A percentile compares a stretch with the other conserved stretches of the same genome.
These are phyloP conservation scores for Jamesozyma rosinii DNA, from an alignment of 805 yeast genomes.

Conservation along the genomic window DNA sequence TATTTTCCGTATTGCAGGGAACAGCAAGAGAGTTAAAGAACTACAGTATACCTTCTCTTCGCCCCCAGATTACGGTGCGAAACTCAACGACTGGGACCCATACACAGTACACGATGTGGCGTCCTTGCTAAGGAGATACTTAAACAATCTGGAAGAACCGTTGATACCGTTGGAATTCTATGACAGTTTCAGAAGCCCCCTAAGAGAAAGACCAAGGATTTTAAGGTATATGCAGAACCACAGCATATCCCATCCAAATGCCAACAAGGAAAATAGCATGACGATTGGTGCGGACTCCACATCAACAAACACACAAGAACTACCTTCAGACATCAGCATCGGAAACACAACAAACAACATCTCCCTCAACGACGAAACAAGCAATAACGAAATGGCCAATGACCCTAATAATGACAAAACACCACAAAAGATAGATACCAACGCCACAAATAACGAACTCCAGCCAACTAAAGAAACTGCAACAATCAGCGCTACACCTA, in stretches of 20 bases:
- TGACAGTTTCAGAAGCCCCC: constrained; percentile 69
- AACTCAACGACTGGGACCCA: constrained; percentile 75
- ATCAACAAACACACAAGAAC: background rate
- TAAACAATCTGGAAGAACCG: constrained; percentile 87
- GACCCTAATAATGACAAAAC: constrained; percentile 6
- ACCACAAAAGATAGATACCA: background rate
- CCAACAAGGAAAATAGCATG: constrained; percentile 25
- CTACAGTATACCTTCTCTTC: constrained; percentile 74
- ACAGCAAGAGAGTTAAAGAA: constrained; percentile 77
- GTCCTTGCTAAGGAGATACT: constrained; percentile 71
- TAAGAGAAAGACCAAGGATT: constrained; percentile 55
- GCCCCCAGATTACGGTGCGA: constrained; percentile 85
- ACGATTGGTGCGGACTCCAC: background rate
- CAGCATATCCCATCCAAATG: constrained; percentile 31
- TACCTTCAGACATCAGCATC: background rate
- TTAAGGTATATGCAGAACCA: constrained; percentile 51
- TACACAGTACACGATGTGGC: constrained; percentile 97
- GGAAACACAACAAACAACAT: background rate
- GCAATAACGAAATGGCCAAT: constrained; percentile 7
- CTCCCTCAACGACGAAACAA: constrained; percentile 9
- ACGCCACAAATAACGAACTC: background rate
- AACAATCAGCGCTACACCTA: background rate
- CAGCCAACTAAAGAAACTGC: background rate
- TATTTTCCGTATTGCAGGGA: constrained; percentile 86
- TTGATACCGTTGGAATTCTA: constrained; percentile 71